Evolutionary conservation across 2,329 filamentous ascomycete genomes (phyloP), one percentile per base, ranked within the genome.

Genomic region (Westerdykella sp.): DNA sequence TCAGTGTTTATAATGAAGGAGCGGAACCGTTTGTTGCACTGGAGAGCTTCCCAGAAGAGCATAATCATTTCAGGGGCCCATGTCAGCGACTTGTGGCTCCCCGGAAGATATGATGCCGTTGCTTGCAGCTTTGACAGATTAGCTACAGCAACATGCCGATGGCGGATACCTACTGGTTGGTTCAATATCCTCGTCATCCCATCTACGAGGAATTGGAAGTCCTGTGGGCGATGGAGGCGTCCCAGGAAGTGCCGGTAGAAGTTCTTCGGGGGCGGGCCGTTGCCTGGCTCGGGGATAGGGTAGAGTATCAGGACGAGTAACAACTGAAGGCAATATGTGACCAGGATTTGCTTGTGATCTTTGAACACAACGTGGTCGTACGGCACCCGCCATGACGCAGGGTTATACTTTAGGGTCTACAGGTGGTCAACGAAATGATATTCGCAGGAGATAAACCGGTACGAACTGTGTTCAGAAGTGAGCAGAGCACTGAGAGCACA

Each of bases 1-100:
- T 93, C 88, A 0, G 93, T 97, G 56, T 98, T 93, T 50, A 97
- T 91, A 58, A 98, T 93, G 67, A 96, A 98, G 1, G 89, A 88
- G 25, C 93, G 79, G 70, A 98, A 98, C 46, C 91, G 80, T 69
- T 95, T 97, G 70, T 98, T 98, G 76, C 91, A 96, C 67, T 98
- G 93, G 4, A 93, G 81, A 31, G 88, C 81, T 71, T 98, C 93
- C 93, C 93, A 98, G 62, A 97, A 96, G 2, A 98, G 76, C 78
- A 96, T 93, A 43, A 97, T 83, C 72, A 94, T 94, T 68, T 98
- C 93, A 1, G 93, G 90, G 0, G 90, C 88, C 76, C 91, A 95
- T 60, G 87, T 87, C 41, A 87, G 74, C 0, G 85, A 79, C 38
- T 84, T 79, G 57, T 94, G 87, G 32, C 84, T 84, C 4, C 89